Base-by-base conservation (phyloP, 306 rosid genomes). In the Prosopis cineraria region DNA sequence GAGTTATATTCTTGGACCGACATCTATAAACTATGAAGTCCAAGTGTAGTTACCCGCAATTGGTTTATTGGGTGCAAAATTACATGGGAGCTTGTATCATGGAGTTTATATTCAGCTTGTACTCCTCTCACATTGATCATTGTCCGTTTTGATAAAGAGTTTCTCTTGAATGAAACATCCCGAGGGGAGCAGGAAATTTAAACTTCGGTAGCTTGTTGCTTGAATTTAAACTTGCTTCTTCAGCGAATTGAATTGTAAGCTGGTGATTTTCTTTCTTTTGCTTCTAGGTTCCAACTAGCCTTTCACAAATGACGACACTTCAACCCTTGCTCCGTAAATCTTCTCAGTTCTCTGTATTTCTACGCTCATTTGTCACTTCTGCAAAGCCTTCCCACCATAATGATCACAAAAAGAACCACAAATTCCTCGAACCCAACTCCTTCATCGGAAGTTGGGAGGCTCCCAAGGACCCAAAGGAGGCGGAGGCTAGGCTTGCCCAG, bases 381-480 rank as follows among this genome's bases (percentile, higher is more conserved):
- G 79, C 52, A 40, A 75, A 78, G 44, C 16, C 86, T 47, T 78
- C 92, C 7, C 89, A 89, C 83, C 89, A 88, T 78, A 89, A 81
- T 78, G 22, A 73, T 70, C 93, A 89, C 78, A 74, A 50, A 2
- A 47, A 84, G 65, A 90, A 85, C 44, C 96, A 93, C 85, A 63
- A 62, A 20, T 93, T 72, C 81, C 75, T 84, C 11, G 85, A 88
- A 19, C 80, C 91, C 6, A 75, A 6, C 60, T 62, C 92, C 37
- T 91, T 78, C 75, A 47, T 91, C 2, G 92, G 93, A 0, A 84
- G 93, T 86, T 93, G 98, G 98, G 78, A 88, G 66, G 56, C 87
- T n/a, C 92, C 93, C 9, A 85, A 36, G 72, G 83, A 88, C 70
- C 97, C 97, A 2, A 80, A 82, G 84, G 96, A 91, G 58, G 97